phyloP scores from a whole-genome alignment of 306 rosid genomes.

The Lathyrus aphaca region DNA sequence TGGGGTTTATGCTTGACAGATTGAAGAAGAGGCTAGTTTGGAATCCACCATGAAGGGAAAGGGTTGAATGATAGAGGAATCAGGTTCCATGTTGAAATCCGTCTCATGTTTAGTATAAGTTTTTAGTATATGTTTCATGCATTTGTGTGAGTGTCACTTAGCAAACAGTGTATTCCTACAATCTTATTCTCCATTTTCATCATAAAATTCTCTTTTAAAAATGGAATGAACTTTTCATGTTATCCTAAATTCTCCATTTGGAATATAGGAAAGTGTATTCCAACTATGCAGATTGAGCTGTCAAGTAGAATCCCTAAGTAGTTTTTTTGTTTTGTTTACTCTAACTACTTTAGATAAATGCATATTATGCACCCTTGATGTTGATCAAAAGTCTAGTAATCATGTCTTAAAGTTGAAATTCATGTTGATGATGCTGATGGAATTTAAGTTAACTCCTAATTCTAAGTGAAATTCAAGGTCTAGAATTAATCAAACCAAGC shows the following conservation, averaged over 20 bases:
- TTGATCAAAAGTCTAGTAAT: not conserved
- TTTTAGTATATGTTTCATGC: conserved; percentile 3
- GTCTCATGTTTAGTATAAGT: too few relatives aligned
- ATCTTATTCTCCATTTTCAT: conserved; percentile 42
- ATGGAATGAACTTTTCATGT: conserved; percentile 24
- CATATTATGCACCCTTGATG: not conserved
- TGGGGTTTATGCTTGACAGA: conserved; percentile 25
- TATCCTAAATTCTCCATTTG: conserved; percentile 26
- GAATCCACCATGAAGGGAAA: conserved; percentile 46
- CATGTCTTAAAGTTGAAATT: not conserved
- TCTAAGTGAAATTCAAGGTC: not conserved
- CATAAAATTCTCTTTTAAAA: conserved; percentile 33
- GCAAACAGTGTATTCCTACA: conserved; percentile 26
- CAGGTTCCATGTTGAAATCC: conserved; percentile 44
- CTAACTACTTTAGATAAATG: not conserved
- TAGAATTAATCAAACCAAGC: not conserved
- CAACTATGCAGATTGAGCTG: conserved; percentile 26
- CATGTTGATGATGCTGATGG: not conserved
- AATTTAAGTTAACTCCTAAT: not conserved
- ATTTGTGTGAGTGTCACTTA: not conserved
- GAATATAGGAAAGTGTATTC: conserved; percentile 22
- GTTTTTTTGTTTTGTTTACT: not conserved
- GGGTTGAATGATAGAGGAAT: conserved; percentile 40
- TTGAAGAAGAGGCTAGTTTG: conserved; percentile 33
- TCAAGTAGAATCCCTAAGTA: not conserved